phyloP scores from a whole-genome alignment of 1,284 basidiomycete genomes.

The Cryptococcus wingfieldii region DNA sequence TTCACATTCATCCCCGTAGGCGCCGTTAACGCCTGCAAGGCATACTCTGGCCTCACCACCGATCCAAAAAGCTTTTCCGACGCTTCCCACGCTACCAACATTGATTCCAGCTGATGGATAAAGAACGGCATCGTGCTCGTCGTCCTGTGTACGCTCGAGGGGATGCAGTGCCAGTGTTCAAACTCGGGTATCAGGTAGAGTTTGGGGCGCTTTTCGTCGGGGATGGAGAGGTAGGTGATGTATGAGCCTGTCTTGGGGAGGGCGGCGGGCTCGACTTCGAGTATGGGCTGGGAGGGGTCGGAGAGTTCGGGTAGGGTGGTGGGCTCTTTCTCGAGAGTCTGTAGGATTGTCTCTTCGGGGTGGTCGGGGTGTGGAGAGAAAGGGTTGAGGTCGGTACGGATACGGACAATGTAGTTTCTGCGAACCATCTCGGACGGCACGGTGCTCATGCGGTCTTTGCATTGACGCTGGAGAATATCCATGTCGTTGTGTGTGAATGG shows the following conservation, averaged over 20 bases:
- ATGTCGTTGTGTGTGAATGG: constrained; percentile 13
- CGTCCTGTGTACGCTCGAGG: constrained; percentile 23
- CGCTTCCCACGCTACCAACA: constrained; percentile 27
- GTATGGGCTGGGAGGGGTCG: constrained; percentile 19
- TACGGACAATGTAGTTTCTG: constrained; percentile 15
- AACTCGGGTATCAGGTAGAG: constrained; percentile 26
- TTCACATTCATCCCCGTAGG: constrained; percentile 5
- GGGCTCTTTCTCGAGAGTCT: background rate
- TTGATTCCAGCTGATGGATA: constrained; percentile 23
- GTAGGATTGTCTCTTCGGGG: constrained; percentile 10
- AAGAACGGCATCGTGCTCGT: constrained; percentile 22
- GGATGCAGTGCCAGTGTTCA: constrained; percentile 18
- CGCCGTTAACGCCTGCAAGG: constrained; percentile 26
- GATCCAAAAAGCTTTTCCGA: constrained; percentile 13
- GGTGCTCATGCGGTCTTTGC: constrained; percentile 24
- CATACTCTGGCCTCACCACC: constrained; percentile 12
- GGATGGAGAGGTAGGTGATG: constrained; percentile 4
- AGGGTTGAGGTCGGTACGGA: constrained; percentile 27
- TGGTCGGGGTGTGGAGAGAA: constrained; percentile 19
- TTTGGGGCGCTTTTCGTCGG: background rate
- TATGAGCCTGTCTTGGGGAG: constrained; percentile 22
- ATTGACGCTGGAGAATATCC: constrained; percentile 7
- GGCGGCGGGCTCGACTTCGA: constrained; percentile 16
- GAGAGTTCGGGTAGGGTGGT: background rate
- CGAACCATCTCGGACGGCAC: constrained; percentile 19